Conservation (phyloP, 2,329 filamentous ascomycete species). For the Hypoxylon sp. region DNA sequence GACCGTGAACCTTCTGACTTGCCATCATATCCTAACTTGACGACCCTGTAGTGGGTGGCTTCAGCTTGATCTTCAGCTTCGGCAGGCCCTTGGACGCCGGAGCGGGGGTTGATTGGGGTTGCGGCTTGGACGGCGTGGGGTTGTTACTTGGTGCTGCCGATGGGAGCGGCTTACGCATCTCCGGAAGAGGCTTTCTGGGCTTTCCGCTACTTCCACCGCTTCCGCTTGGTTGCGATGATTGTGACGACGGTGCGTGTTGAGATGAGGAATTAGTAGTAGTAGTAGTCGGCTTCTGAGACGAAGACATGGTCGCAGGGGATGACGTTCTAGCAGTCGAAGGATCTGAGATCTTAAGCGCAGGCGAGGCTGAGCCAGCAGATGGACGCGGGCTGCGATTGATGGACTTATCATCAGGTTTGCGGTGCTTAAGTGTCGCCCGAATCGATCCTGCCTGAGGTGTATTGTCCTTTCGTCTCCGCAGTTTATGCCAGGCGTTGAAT, state of each 20-base stretch:
- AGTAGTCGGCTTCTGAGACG: slow-evolving; percentile 7
- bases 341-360: slow-evolving; percentile 16
- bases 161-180: slow-evolving; percentile 51
- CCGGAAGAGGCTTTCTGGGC: slow-evolving; percentile 52
- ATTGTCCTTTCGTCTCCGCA: slow-evolving; percentile 43
- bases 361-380: slow-evolving; percentile 12
- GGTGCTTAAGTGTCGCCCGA: slow-evolving; percentile 51
- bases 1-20: not conserved
- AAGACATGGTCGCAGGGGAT: slow-evolving; percentile 19
- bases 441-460: slow-evolving; percentile 48
- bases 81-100: slow-evolving; percentile 38
- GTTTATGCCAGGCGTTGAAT: slow-evolving; percentile 50
- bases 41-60: slow-evolving; percentile 35
- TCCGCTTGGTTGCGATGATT: slow-evolving; percentile 37
- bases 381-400: slow-evolving; percentile 21
- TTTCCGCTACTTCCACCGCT: slow-evolving; percentile 45
- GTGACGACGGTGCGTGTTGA: slow-evolving; percentile 27
- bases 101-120: slow-evolving; percentile 27
- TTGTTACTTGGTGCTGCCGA: slow-evolving; percentile 39
- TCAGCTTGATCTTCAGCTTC: slow-evolving; percentile 54
- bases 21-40: slow-evolving; percentile 21
- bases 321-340: slow-evolving; percentile 16
- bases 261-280: slow-evolving; percentile 19
- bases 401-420: slow-evolving; percentile 38
- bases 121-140: slow-evolving; percentile 36